A percentile compares a stretch with the other conserved stretches of the same genome.
Conservation (phyloP, 2,329 filamentous ascomycete species). For the Tolypocladium sp. region DNA sequence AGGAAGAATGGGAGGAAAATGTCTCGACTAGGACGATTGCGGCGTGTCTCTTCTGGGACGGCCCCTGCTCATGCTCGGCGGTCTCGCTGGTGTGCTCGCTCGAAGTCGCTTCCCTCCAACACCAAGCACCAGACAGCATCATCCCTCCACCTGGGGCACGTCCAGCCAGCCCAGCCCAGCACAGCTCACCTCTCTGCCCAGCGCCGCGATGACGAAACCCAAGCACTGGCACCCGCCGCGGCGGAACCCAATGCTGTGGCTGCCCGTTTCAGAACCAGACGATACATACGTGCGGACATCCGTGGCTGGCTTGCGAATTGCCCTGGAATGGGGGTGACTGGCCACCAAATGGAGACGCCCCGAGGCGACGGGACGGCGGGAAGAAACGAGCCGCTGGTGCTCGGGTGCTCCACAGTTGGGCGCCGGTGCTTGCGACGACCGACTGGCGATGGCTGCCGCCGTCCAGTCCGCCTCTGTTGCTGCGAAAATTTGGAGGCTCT, state of each 20-base stretch:
- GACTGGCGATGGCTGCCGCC: neutral
- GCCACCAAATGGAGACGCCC: neutral
- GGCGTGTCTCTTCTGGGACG: neutral
- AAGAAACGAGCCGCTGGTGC: neutral
- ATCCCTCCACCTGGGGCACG: neutral
- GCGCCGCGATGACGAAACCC: neutral
- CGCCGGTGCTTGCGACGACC: conserved; percentile 1
- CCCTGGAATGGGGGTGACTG: neutral
- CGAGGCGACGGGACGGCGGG: neutral
- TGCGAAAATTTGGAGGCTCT: neutral
- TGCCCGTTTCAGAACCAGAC: neutral
- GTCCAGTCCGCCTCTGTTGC: neutral
- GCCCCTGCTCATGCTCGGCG: neutral
- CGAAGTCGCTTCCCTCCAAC: neutral
- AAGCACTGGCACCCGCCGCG: neutral
- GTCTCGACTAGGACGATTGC: neutral
- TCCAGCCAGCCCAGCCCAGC: no score
- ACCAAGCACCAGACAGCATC: neutral
- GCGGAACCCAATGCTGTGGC: neutral
- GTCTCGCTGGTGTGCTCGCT: neutral
- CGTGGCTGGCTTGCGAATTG: neutral
- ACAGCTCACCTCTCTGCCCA: neutral
- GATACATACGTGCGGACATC: neutral
- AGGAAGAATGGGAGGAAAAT: neutral
- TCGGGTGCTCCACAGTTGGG: conserved; percentile 8